Percentiles rank a stretch among this genome's conserved stretches.
Evolutionary conservation across 1,284 basidiomycete species (phyloP).

Genomic region (Ustilago hordei): DNA sequence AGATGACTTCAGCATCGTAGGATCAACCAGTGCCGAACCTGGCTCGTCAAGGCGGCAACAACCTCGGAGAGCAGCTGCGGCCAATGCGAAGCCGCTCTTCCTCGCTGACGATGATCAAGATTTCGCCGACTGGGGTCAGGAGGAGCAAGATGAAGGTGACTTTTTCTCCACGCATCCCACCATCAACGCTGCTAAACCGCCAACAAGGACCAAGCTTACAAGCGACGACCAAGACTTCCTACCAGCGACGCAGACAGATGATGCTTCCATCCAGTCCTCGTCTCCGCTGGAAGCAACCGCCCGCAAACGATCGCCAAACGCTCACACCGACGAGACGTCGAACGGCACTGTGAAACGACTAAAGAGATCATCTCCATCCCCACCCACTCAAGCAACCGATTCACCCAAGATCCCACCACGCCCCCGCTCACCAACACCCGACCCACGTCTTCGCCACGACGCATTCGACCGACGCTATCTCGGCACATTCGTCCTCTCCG

Average conservation of each 20-base stretch:
- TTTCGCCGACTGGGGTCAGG: conserved; percentile 24
- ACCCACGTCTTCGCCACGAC: conserved; percentile 47
- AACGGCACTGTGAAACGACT: conserved; percentile 14
- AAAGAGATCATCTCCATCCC: conserved; percentile 19
- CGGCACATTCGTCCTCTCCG: conserved; percentile 65
- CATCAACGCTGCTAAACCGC: neutral
- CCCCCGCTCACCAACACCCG: conserved; percentile 34
- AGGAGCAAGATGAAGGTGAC: conserved; percentile 17
- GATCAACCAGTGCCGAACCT: conserved; percentile 6
- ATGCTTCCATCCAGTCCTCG: conserved; percentile 6
- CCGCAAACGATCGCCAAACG: conserved; percentile 11
- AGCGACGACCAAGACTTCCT: conserved; percentile 38
- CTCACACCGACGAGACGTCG: neutral
- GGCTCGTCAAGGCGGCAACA: conserved; percentile 28
- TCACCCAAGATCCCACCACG: neutral
- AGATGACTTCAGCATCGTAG: conserved; percentile 27
- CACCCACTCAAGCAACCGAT: neutral
- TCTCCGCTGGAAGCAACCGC: conserved; percentile 6
- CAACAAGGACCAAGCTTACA: conserved; percentile 5
- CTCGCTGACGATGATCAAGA: conserved; percentile 39
- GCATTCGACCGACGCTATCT: conserved; percentile 54
- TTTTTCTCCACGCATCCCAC: conserved; percentile 31
- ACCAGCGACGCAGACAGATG: neutral
- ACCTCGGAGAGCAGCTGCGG: conserved; percentile 30
- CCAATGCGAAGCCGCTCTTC: conserved; percentile 47